Evolutionary conservation across 495 filamentous ascomycete species (phyloP), one percentile per base, ranked within the genome.

Genomic region (Oidiodendron maius): DNA sequence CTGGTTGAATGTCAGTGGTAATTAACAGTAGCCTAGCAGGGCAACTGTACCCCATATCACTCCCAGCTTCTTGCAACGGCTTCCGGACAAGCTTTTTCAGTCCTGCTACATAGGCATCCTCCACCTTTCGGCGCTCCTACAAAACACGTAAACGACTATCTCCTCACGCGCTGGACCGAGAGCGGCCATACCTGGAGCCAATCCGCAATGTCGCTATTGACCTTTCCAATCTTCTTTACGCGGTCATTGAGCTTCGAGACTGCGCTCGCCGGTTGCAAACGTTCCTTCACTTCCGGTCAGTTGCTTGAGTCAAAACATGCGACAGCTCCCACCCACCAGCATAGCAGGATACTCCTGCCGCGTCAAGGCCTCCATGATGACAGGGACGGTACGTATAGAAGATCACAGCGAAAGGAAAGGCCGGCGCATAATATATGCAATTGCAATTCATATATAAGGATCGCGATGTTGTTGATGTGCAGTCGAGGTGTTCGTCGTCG

Each of bases 311-410:
- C 16, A 24, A 16, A 20, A 37, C 21, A 45, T 21, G 28, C 28
- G 22, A 40, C 47, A 28, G 41, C 24, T 26, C 46, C 60, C n/a
- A n/a, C 87, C 66, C 78, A 98, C 93, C 86, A 97, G 81, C 77
- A 98, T 81, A 22, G 86, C 86, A 62, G 93, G 91, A 71, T 98
- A 98, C 68, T 98, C 93, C 64, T 87, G 78, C 64, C 91, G 79
- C 60, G 87, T 86, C 58, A 95, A 79, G 57, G 91, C 91, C 36
- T 80, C 76, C 68, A 75, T 77, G 51, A 65, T 57, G 3, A 22
- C 26, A 24, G n/a, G n/a, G n/a, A n/a, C n/a, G n/a, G 35, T 50
- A 40, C 32, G 46, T 22, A 25, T 37, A 23, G 37, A 44, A 35
- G 47, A n/a, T 51, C 48, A 52, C 24, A 22, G 24, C 13, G 40